Percentiles rank a stretch among this genome's conserved stretches.
phyloP scores from a whole-genome alignment of 306 rosid genomes.

The Sesbania bispinosa region DNA sequence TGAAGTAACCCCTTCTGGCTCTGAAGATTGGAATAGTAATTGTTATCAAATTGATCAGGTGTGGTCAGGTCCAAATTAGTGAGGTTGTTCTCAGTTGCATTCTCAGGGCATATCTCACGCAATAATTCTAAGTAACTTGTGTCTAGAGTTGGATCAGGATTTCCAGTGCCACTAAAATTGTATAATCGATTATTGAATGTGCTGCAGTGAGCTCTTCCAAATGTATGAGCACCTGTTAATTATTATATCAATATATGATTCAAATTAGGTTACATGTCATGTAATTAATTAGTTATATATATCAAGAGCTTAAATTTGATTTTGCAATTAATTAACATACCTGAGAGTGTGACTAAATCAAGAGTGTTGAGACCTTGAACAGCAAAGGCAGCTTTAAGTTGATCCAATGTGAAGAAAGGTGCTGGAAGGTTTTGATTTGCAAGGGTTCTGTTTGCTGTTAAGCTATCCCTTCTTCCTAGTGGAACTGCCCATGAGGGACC shows the following conservation, averaged over 20 bases:
- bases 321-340: slow-evolving; percentile 20
- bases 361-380: slow-evolving; percentile 35
- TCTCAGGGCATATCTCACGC: neutral
- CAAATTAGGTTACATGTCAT: too few relatives aligned
- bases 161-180: slow-evolving; percentile 17
- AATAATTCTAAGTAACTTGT: neutral
- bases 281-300: too few relatives aligned
- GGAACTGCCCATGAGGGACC: slow-evolving; percentile 41
- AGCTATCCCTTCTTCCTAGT: slow-evolving; percentile 55
- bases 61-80: slow-evolving; percentile 24
- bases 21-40: slow-evolving; percentile 21
- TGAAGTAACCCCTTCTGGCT: slow-evolving; percentile 14
- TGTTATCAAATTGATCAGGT: slow-evolving; percentile 24
- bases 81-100: neutral
- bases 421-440: slow-evolving; percentile 39
- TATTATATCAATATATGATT: neutral
- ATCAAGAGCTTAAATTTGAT: too few relatives aligned
- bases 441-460: slow-evolving; percentile 33
- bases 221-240: slow-evolving; percentile 44
- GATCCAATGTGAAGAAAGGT: neutral
- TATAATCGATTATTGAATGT: slow-evolving; percentile 4
- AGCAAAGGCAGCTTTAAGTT: slow-evolving; percentile 19
- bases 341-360: slow-evolving; percentile 58
- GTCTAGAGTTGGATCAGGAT: slow-evolving; percentile 26
- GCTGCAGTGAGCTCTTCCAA: slow-evolving; percentile 29